Base-by-base conservation (phyloP, 805 yeast genomes). In the Brettanomyces nanus region DNA sequence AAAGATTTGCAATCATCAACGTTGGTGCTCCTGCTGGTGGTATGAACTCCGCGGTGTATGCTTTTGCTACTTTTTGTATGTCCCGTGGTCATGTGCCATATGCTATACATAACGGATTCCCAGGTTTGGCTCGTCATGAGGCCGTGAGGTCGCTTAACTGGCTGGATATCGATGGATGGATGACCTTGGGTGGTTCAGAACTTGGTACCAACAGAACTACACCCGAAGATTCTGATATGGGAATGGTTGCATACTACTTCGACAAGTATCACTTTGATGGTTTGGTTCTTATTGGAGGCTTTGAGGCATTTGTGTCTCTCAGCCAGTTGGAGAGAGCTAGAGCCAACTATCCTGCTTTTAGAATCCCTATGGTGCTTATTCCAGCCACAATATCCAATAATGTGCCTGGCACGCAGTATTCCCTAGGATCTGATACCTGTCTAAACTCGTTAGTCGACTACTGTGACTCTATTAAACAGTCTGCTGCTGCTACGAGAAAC, bases 341-440 rank as follows among this genome's bases (percentile, higher is more conserved):
- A 56, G 49, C 59, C 15, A 68, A 67, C 49, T 83, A 76, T 55
- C 85, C 89, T 17, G 73, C 78, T 6, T 82, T 83, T 63, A 68
- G 77, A 47, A 81, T 83, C 40, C 94, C 94, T 47, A 75, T 80
- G 78, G 77, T 80, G 39, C 73, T 77, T 42, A 71, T 83, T 34
- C 92, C 92, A 15, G 85, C 90, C 26, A 83, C 90, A 11, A 73
- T 83, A 37, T 80, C 89, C 14, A 92, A 92, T 66, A 92, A 92
- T 52, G 97, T 92, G 35, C 98, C 99, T n/a, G 99, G 98, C 43
- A 82, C 97, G 2, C 97, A 92, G 62, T 87, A 87, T 62, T 87
- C 97, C 0, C 65, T 92, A 41, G 99, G 99, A 41, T 72, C 87
- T 10, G 98, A 92, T 59, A 92, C 99, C 9, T 94, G 98, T 68